These are phyloP conservation scores for Psilocybe tampanensis DNA, from an alignment of 768 basidiomycete species.

Conservation along the genomic window DNA sequence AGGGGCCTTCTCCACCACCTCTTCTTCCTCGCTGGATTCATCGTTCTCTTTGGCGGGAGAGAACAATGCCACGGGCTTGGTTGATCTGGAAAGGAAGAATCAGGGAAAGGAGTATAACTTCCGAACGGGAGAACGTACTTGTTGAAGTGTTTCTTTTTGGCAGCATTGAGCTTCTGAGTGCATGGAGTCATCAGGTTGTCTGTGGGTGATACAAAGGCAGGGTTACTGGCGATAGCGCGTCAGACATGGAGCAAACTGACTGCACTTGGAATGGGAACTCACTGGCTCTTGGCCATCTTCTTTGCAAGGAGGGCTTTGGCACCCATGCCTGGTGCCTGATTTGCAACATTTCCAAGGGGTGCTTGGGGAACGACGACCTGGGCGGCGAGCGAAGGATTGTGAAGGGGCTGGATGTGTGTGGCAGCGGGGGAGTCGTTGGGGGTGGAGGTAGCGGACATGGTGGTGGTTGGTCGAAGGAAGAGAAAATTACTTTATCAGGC, in stretches of 20 bases:
- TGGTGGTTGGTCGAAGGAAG: constrained; percentile 17
- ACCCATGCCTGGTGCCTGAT: constrained; percentile 72
- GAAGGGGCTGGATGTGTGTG: constrained; percentile 76
- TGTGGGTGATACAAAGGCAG: constrained; percentile 88
- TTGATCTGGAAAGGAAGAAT: constrained; percentile 44
- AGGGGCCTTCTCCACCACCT: constrained; percentile 19
- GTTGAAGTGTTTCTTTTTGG: constrained; percentile 90
- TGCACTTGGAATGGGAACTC: constrained; percentile 32
- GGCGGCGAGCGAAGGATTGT: constrained; percentile 83
- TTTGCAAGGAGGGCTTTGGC: constrained; percentile 92
- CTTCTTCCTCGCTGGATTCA: constrained; percentile 39
- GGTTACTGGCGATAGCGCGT: constrained; percentile 59
- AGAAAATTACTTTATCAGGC: constrained; percentile 18
- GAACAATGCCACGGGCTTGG: constrained; percentile 67
- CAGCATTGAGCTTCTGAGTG: constrained; percentile 88
- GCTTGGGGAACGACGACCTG: constrained; percentile 79
- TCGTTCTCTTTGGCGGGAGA: constrained; percentile 44
- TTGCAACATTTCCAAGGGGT: constrained; percentile 68
- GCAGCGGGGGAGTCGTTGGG: constrained; percentile 67
- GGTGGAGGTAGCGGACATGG: constrained; percentile 59
- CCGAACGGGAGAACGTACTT: constrained; percentile 61
- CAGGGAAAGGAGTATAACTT: background rate
- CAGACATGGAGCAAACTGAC: constrained; percentile 1
- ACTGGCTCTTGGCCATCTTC: constrained; percentile 90
- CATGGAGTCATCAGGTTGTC: constrained; percentile 94